Percentiles rank a stretch among this genome's conserved stretches.
phyloP scores from a whole-genome alignment of 2,329 filamentous ascomycete genomes.

The Trichophyton mentagrophytes region DNA sequence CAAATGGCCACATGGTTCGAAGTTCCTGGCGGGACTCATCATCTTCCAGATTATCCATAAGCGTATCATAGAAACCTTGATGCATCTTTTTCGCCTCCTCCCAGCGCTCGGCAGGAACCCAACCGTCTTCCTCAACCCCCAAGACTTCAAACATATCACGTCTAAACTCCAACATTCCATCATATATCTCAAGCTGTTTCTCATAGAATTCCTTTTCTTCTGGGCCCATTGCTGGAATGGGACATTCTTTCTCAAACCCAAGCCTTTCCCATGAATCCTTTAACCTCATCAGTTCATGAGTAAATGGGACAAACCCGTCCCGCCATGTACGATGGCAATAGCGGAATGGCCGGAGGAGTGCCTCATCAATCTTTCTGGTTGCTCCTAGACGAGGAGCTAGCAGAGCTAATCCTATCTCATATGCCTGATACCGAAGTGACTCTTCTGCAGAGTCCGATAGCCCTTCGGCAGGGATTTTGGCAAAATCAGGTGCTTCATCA shows the following conservation, averaged over 20 bases:
- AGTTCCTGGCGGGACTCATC: slow-evolving; percentile 12
- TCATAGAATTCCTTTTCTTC: slow-evolving; percentile 12
- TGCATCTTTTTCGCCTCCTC: slow-evolving; percentile 11
- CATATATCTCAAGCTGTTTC: slow-evolving; percentile 12
- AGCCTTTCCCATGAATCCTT: slow-evolving; percentile 27
- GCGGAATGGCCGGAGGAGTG: slow-evolving; percentile 27
- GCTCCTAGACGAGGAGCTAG: slow-evolving; percentile 11
- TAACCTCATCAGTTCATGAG: slow-evolving; percentile 31
- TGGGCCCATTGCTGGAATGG: slow-evolving; percentile 8
- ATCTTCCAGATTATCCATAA: slow-evolving; percentile 11
- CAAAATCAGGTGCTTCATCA: slow-evolving; percentile 30
- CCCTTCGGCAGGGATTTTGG: slow-evolving; percentile 19
- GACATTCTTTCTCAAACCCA: slow-evolving; percentile 21
- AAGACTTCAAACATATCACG: slow-evolving; percentile 13
- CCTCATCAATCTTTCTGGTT: slow-evolving; percentile 24
- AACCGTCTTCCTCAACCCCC: slow-evolving; percentile 13
- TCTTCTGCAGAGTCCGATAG: slow-evolving; percentile 8
- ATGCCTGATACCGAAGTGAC: slow-evolving; percentile 22
- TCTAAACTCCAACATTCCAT: slow-evolving; percentile 10
- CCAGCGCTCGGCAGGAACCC: slow-evolving; percentile 12
- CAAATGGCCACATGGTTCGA: slow-evolving; percentile 16
- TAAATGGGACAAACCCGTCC: slow-evolving; percentile 28
- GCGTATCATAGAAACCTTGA: slow-evolving; percentile 10
- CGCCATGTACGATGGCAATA: slow-evolving; percentile 33
- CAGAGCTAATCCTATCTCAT: slow-evolving; percentile 13